phyloP scores from a whole-genome alignment of 2,329 filamentous ascomycete species.

The Aspergillus floridensis region DNA sequence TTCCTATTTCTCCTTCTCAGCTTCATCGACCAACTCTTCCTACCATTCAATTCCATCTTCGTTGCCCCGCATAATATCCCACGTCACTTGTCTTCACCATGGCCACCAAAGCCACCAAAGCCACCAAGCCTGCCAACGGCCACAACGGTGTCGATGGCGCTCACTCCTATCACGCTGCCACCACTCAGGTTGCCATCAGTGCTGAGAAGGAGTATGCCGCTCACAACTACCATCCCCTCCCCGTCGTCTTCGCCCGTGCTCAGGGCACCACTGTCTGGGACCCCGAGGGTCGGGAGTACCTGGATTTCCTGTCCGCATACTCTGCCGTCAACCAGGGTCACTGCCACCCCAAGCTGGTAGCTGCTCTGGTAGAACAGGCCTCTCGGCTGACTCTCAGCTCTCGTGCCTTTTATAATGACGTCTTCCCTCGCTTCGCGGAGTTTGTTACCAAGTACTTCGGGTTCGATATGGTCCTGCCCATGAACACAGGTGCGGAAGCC shows the following conservation, averaged over 20 bases:
- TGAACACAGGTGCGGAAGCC: constrained; percentile 97
- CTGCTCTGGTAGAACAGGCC: constrained; percentile 85
- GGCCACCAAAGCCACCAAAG: constrained; percentile 17
- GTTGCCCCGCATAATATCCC: constrained; percentile 23
- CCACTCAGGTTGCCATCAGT: constrained; percentile 75
- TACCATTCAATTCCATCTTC: background rate
- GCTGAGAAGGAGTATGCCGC: constrained; percentile 82
- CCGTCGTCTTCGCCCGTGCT: constrained; percentile 85
- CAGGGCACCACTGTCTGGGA: constrained; percentile 92
- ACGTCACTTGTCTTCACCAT: constrained; percentile 18
- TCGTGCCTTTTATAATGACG: constrained; percentile 96
- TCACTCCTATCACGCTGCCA: constrained; percentile 66
- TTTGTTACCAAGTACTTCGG: constrained; percentile 86
- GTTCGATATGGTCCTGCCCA: constrained; percentile 96
- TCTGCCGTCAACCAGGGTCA: constrained; percentile 97
- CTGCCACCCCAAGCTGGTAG: constrained; percentile 93
- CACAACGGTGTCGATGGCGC: constrained; percentile 37
- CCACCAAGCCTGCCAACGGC: background rate
- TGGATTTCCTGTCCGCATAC: constrained; percentile 98
- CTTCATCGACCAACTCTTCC: background rate
- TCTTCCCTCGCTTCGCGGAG: constrained; percentile 92
- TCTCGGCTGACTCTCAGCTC: constrained; percentile 86
- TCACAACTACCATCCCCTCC: constrained; percentile 98
- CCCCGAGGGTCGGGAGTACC: constrained; percentile 89
- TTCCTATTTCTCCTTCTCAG: background rate